Evolutionary conservation across 176 grass and related monocot species (phyloP), one percentile per base, ranked within the genome.

Genomic region (Cenchrus americanus): DNA sequence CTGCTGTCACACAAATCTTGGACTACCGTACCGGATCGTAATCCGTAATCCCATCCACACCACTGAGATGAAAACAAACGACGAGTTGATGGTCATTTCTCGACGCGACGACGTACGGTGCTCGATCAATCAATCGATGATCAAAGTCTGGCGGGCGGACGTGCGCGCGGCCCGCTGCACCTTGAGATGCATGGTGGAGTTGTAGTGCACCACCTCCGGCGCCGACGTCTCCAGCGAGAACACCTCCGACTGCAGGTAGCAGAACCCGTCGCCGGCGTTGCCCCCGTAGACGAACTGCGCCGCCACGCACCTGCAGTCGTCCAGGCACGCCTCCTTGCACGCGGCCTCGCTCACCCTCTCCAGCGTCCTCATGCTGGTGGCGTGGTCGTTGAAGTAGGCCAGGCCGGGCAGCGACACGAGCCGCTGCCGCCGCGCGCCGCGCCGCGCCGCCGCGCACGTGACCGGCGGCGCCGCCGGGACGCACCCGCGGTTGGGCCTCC

Each of bases 401-500:
- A 79, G 46, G 48, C 73, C 52, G 2, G 10, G 49, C 75, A 83
- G n/a, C 40, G 72, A 65, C 72, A 94, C 30, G 12, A 94, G 69
- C 18, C 69, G 76, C 14, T 71, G 34, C 3, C 34, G 34, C 34
- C 2, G 85, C 51, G 27, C 15, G 14, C 51, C 7, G 59, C 51
- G 10, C 59, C 46, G 71, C n/a, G 46, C 0, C 15, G 44, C 4
- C 17, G 57, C 24, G 73, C 91, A 93, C 0, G 58, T 27, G 10
- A 17, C 15, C 17, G 77, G 21, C 19, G 74, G 1, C 17, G 23
- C 9, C 14, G 51, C 5, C 10, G 72, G 82, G 23, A 80, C 58
- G 88, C 91, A 90, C n/a, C 91, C 91, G 30, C 74, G 75, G 79
- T 84, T 84, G 42, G 85, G 81, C 75, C 80, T 9, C 55, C 75